Evolutionary conservation across 331 rosid species (phyloP), one percentile per base, ranked within the genome.

Genomic region (Erythrophleum ivorense): DNA sequence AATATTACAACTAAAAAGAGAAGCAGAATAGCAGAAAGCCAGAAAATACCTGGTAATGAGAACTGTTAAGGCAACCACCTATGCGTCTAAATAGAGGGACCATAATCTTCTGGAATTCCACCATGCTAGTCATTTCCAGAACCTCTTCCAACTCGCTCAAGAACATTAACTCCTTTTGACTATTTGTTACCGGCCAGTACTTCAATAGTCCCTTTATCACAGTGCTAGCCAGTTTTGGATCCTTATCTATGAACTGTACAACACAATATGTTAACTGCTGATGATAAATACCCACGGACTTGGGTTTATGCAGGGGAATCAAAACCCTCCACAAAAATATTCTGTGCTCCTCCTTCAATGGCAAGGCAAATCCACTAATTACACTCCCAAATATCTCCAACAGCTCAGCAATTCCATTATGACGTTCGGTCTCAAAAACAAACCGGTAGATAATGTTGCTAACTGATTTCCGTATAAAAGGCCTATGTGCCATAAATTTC

Each of bases 151-250:
- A 84, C 87, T 96, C 99, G 75, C 99, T 94, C 71, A 96, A 80
- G 71, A 96, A 96, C 98, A 96, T 94, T 68, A 96, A 90, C 94
- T 94, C 97, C 90, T 96, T 96, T 86, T 94, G 98, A 90, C 98
- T 94, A 86, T 90, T 94, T 70, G 98, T 91, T 50, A 96, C 79
- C 0, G 99, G 99, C 99, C 99, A 96, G 83, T 90, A 94, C 91
- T 92, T 96, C 68, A 96, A 84, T 57, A 96, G 85, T 40, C 99
- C 98, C 84, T 89, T 94, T 73, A 96, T 88, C 80, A 94, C 94
- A 49, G 90, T 63, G 85, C 99, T 81, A 9, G 88, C 97, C 86
- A 96, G 85, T 84, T 86, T 94, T 78, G 91, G 97, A 88, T 96
- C 99, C 89, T 96, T 96, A 64, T 96, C 97, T 73, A 96, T 85